Evolutionary conservation across 495 filamentous ascomycete genomes (phyloP), one percentile per base, ranked within the genome.

Genomic region (Staphylotrichum tortipilum): DNA sequence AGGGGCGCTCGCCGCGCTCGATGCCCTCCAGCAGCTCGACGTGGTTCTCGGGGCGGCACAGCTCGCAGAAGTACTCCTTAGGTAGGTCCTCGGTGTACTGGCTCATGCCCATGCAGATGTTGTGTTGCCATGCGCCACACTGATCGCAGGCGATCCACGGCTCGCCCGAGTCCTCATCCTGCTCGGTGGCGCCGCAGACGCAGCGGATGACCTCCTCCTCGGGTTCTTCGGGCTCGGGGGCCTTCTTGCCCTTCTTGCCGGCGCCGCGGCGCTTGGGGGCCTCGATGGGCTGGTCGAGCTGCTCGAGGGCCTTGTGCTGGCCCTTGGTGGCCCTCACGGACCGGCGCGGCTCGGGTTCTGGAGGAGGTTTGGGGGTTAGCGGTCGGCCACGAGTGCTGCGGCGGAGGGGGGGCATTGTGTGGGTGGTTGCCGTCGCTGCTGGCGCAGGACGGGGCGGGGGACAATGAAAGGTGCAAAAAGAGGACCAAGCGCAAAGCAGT

Each of bases 281-380:
- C 56, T 84, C 88, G 62, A 78, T 75, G 33, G 72, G 62, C 52
- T 75, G 72, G 58, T 89, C 83, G 55, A 84, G 69, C 45, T 84
- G 73, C 57, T 91, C 83, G 50, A 84, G 78, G 53, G 84, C 85
- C 64, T 94, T 94, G 70, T 98, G 89, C 57, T 94, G 88, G 61
- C 92, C 92, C 63, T 96, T 96, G 38, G 91, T 98, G 55, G 90
- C 86, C 55, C 92, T 84, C 42, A 89, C 89, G 14, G 92, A 96
- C 62, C 94, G 85, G 68, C 92, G 83, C 49, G 89, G 85, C 77
- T 95, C 90, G 45, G 87, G 85, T 54, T 75, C 73, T 63, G 55
- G 45, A 21, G 39, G 18, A 31, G 42, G 23, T 18, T 29, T 35
- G 18, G 4, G 43, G 45, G 53, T 66, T 49, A 66, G 63, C 55